Percentiles rank a stretch among this genome's conserved stretches.
Evolutionary conservation across 257 asterid species (phyloP).

Genomic region (Penstemon davidsonii): DNA sequence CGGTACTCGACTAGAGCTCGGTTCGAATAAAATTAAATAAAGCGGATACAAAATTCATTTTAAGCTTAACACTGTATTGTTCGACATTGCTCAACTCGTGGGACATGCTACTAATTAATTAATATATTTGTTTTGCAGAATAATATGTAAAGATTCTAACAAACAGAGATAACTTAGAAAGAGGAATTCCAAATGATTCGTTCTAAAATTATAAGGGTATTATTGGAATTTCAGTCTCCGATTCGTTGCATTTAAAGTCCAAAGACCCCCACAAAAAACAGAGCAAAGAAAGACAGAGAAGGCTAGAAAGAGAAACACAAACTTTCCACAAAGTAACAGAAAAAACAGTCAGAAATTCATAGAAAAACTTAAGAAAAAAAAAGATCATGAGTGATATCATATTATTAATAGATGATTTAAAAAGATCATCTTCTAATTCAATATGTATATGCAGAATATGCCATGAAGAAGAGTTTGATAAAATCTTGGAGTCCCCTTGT

Average conservation of each 20-base stretch:
- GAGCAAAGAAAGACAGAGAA: constrained; percentile 22
- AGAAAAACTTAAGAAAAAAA: not conserved
- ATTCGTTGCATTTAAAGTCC: constrained; percentile 28
- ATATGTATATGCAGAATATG: constrained; percentile 72
- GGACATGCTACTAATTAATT: too few species aligned
- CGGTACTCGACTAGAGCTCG: too few species aligned
- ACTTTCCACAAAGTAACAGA: constrained; percentile 12
- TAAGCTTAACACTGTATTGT: too few species aligned
- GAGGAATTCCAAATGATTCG: too few species aligned
- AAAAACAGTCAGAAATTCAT: constrained; percentile 25
- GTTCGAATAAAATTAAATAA: too few species aligned
- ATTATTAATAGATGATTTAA: constrained; percentile 50
- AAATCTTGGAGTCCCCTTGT: constrained; percentile 68
- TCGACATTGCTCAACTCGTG: too few species aligned
- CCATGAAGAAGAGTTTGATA: constrained; percentile 73
- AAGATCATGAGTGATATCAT: constrained; percentile 56
- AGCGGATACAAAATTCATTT: too few species aligned
- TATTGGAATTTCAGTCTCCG: constrained; percentile 30
- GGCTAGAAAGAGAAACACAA: constrained; percentile 26
- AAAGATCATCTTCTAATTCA: constrained; percentile 23
- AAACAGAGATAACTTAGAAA: too few species aligned
- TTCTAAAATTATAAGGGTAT: constrained; percentile 31
- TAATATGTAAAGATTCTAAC: too few species aligned
- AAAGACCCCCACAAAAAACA: constrained; percentile 18
- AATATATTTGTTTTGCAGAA: too few species aligned